These are phyloP conservation scores for Tulasnella sp. DNA, from an alignment of 768 basidiomycete species.

Conservation along the genomic window DNA sequence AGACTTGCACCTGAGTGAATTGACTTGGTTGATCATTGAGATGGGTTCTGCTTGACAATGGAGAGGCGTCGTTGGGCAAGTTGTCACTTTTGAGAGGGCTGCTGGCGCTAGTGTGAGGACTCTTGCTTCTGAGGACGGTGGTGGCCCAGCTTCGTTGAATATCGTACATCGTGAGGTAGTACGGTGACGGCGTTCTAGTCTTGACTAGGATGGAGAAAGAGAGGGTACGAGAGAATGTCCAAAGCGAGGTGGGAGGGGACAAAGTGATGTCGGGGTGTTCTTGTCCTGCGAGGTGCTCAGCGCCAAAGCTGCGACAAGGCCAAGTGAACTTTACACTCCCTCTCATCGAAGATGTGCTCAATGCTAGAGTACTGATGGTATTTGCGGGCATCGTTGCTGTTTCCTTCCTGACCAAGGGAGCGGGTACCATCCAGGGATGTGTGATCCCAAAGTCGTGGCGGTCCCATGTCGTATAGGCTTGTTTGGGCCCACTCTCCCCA, in stretches of 20 bases:
- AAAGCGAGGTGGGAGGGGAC: not conserved
- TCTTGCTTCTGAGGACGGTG: not conserved
- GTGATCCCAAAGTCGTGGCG: not conserved
- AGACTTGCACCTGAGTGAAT: not conserved
- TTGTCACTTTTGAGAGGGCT: not conserved
- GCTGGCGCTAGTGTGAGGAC: not conserved
- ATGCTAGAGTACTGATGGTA: not conserved
- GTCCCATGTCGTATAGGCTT: constrained; percentile 6
- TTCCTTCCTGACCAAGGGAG: not conserved
- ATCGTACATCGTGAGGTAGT: too few relatives aligned
- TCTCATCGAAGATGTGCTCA: not conserved
- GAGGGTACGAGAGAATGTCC: not conserved
- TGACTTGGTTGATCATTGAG: not conserved
- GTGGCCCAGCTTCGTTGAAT: not conserved
- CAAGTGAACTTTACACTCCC: not conserved
- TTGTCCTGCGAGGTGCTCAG: not conserved
- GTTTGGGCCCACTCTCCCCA: constrained; percentile 5
- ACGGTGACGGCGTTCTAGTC: not conserved
- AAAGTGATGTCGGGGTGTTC: not conserved
- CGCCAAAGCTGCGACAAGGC: not conserved
- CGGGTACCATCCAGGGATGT: not conserved
- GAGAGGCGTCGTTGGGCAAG: not conserved
- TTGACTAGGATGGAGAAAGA: not conserved
- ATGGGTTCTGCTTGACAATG: not conserved
- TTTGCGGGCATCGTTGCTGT: not conserved